Conservation (phyloP, 1,284 basidiomycete species). For the Moesziomyces globuligerus region DNA sequence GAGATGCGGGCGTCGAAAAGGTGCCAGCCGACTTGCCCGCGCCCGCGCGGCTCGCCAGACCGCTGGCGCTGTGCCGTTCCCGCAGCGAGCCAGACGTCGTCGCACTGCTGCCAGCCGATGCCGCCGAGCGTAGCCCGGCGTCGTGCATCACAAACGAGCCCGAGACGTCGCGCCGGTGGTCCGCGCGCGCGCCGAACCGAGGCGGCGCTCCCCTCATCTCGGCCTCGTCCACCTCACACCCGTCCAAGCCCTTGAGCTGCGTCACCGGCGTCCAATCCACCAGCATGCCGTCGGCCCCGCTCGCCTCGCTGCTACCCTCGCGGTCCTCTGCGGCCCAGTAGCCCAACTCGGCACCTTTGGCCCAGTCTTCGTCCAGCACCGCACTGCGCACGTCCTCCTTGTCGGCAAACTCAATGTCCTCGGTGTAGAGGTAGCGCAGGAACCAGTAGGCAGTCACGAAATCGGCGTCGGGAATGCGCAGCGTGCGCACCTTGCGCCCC, state of each 20-base stretch:
- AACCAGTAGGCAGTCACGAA: constrained; percentile 85
- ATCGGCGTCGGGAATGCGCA: constrained; percentile 82
- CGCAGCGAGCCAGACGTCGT: constrained; percentile 35
- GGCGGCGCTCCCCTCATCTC: constrained; percentile 3
- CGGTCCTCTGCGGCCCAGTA: constrained; percentile 4
- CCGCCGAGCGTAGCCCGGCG: not conserved
- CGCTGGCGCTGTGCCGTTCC: constrained; percentile 18
- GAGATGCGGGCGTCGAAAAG: constrained; percentile 21
- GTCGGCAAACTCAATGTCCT: constrained; percentile 69
- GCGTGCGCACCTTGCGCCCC: constrained; percentile 68
- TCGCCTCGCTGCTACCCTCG: constrained; percentile 2
- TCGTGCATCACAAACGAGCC: constrained; percentile 18
- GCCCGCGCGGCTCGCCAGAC: not conserved
- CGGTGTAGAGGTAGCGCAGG: constrained; percentile 81
- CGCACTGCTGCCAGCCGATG: not conserved
- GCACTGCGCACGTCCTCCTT: constrained; percentile 59
- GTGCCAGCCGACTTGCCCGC: constrained; percentile 4
- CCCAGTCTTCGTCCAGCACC: constrained; percentile 58
- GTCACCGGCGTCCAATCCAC: constrained; percentile 36
- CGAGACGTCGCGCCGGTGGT: constrained; percentile 16
- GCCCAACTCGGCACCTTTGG: constrained; percentile 28
- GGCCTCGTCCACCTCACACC: constrained; percentile 16
- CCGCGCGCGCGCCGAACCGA: not conserved
- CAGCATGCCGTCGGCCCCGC: constrained; percentile 5
- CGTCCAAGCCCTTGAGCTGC: constrained; percentile 25